A percentile compares a stretch with the other conserved stretches of the same genome.
These are phyloP conservation scores for Stagonosporopsis cucurbitacearum DNA, from an alignment of 2,329 filamentous ascomycete species.

Conservation along the genomic window DNA sequence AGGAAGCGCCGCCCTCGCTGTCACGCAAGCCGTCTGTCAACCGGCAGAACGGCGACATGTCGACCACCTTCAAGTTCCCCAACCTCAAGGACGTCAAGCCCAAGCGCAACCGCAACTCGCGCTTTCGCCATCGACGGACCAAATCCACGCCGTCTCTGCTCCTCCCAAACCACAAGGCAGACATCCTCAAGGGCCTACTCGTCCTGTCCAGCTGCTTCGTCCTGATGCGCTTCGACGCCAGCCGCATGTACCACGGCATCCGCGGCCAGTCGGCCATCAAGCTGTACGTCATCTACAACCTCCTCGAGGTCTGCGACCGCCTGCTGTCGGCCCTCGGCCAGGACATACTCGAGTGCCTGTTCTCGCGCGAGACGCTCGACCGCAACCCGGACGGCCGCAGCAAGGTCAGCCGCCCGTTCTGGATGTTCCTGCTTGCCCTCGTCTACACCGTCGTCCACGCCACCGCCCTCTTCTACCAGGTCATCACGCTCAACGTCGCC, in stretches of 20 bases:
- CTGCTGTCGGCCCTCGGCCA: constrained; percentile 91
- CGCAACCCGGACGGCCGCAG: constrained; percentile 86
- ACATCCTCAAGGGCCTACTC: constrained; percentile 87
- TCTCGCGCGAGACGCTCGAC: constrained; percentile 90
- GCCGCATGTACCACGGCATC: constrained; percentile 97
- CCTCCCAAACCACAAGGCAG: constrained; percentile 89
- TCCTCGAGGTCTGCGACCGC: constrained; percentile 90
- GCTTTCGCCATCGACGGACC: constrained; percentile 70
- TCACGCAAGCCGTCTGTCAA: constrained; percentile 32
- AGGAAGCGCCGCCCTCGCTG: constrained; percentile 35
- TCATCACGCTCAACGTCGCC: constrained; percentile 95
- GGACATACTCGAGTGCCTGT: constrained; percentile 94
- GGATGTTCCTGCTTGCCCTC: constrained; percentile 87
- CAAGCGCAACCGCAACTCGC: constrained; percentile 39
- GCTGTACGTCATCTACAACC: constrained; percentile 98
- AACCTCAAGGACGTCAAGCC: constrained; percentile 36
- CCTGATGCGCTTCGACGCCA: constrained; percentile 91
- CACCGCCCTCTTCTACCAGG: constrained; percentile 91
- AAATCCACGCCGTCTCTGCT: constrained; percentile 86
- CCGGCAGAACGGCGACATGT: constrained; percentile 31
- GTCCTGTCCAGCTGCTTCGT: constrained; percentile 85
- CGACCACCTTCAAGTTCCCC: constrained; percentile 35
- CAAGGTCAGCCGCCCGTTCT: constrained; percentile 85
- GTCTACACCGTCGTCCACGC: constrained; percentile 89
- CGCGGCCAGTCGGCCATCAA: constrained; percentile 97